These are phyloP conservation scores for Daldinia loculata DNA, from an alignment of 495 filamentous ascomycete genomes.

Conservation along the genomic window DNA sequence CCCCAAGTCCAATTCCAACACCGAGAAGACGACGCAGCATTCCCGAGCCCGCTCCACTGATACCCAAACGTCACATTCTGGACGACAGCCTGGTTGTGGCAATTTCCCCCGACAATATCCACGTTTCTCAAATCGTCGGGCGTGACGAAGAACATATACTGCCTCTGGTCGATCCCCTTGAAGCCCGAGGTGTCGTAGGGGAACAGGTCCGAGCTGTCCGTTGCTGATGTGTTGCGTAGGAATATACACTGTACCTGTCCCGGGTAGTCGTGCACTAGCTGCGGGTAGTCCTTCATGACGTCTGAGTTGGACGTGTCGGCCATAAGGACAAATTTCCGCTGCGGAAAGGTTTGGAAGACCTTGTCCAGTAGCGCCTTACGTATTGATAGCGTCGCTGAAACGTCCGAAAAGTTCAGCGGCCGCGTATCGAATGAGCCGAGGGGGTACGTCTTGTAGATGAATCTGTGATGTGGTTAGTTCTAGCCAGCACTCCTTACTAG, in stretches of 20 bases:
- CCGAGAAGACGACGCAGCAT: conserved; percentile 17
- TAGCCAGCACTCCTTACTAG: too few species aligned
- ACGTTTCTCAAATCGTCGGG: conserved; percentile 73
- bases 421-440: conserved; percentile 78
- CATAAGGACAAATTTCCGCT: conserved; percentile 77
- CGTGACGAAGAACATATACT: conserved; percentile 81
- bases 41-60: conserved; percentile 66
- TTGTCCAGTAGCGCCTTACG: conserved; percentile 72
- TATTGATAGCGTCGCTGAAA: conserved; percentile 73
- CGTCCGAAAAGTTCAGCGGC: conserved; percentile 80
- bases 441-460: conserved; percentile 77
- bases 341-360: conserved; percentile 77
- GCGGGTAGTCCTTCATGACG: conserved; percentile 78
- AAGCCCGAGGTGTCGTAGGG: conserved; percentile 81
- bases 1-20: conserved; percentile 33
- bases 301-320: conserved; percentile 83
- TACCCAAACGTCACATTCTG: conserved; percentile 75
- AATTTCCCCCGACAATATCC: conserved; percentile 75
- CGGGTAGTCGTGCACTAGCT: conserved; percentile 69
- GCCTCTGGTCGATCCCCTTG: conserved; percentile 64
- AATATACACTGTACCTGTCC: conserved; percentile 81
- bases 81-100: conserved; percentile 66
- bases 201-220: conserved; percentile 68
- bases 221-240: conserved; percentile 75
- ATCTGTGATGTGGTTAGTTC: conserved; percentile 42